Percentiles rank a stretch among this genome's conserved stretches.
Evolutionary conservation across 768 basidiomycete genomes (phyloP).

Genomic region (Termitomyces sp.): DNA sequence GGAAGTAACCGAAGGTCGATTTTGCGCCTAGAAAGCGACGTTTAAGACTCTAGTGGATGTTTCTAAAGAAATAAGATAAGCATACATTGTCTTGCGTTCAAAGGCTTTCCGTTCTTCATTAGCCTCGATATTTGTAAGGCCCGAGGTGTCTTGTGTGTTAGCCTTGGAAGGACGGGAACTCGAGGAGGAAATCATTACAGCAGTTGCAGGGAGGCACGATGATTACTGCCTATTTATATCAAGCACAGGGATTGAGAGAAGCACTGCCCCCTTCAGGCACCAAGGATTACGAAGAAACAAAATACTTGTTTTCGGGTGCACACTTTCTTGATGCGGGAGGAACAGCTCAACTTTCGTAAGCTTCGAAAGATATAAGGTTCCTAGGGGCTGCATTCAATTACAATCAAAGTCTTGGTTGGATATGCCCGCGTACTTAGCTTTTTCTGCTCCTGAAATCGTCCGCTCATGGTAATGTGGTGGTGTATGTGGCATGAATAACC

Average conservation of each 20-base stretch:
- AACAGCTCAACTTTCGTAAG: not conserved
- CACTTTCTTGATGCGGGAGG: slow-evolving; percentile 4
- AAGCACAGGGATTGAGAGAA: not conserved
- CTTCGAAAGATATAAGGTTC: not conserved
- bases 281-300: not conserved
- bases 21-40: slow-evolving; percentile 17
- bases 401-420: slow-evolving; percentile 5
- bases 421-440: slow-evolving; percentile 1
- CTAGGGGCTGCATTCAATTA: not conserved
- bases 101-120: slow-evolving; percentile 4
- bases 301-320: not conserved
- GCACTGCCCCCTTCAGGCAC: not conserved
- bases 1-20: slow-evolving; percentile 32
- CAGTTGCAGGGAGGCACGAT: not conserved
- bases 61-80: not conserved
- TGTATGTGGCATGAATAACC: not conserved
- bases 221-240: slow-evolving; percentile 5
- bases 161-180: slow-evolving; percentile 3
- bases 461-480: not conserved
- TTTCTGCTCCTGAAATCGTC: not conserved
- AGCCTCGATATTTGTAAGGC: slow-evolving; percentile 1
- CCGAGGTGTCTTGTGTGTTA: not conserved
- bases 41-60: not conserved
- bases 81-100: slow-evolving; percentile 16
- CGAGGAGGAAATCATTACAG: slow-evolving; percentile 6